Evolutionary conservation across 345 rosid species (phyloP).

Genomic region (Hibiscus mutabilis): DNA sequence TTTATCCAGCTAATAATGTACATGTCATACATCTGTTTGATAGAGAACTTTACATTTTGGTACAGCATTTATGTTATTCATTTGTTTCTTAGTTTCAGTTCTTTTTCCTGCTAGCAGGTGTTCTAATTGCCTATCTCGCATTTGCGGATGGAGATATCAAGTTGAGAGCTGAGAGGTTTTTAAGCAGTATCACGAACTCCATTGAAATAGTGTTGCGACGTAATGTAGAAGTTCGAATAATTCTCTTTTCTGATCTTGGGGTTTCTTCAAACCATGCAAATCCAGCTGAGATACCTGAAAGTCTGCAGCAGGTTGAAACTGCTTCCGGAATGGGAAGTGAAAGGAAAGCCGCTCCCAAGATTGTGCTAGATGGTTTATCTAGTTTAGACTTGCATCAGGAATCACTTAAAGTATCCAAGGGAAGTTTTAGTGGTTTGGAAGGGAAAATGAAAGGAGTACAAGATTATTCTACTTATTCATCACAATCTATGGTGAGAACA

Average conservation of each 20-base stretch:
- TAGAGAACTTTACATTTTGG: not conserved
- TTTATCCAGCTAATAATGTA: not conserved
- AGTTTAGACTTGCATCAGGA: slow-evolving; percentile 27
- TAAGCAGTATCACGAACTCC: slow-evolving; percentile 92
- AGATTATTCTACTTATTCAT: slow-evolving; percentile 17
- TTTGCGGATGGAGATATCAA: slow-evolving; percentile 63
- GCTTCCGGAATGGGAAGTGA: slow-evolving; percentile 29
- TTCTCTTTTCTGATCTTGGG: slow-evolving; percentile 53
- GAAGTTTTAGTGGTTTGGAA: slow-evolving; percentile 34
- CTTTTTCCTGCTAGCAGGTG: slow-evolving; percentile 45
- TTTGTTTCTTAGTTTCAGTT: not conserved
- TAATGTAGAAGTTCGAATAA: slow-evolving; percentile 78
- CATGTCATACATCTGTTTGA: not conserved
- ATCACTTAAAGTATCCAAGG: slow-evolving; percentile 30
- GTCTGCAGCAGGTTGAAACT: slow-evolving; percentile 25
- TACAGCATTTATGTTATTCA: not conserved
- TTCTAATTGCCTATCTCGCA: slow-evolving; percentile 66
- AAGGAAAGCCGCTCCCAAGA: slow-evolving; percentile 23
- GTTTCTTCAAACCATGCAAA: slow-evolving; percentile 23
- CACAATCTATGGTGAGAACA: slow-evolving; percentile 24
- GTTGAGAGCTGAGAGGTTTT: slow-evolving; percentile 78
- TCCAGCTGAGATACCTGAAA: slow-evolving; percentile 16
- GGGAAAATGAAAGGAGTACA: slow-evolving; percentile 28
- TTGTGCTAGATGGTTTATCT: slow-evolving; percentile 24
- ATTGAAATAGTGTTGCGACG: slow-evolving; percentile 74